phyloP scores from a whole-genome alignment of 257 asterid genomes.

The Fraxinus quadrangulata region DNA sequence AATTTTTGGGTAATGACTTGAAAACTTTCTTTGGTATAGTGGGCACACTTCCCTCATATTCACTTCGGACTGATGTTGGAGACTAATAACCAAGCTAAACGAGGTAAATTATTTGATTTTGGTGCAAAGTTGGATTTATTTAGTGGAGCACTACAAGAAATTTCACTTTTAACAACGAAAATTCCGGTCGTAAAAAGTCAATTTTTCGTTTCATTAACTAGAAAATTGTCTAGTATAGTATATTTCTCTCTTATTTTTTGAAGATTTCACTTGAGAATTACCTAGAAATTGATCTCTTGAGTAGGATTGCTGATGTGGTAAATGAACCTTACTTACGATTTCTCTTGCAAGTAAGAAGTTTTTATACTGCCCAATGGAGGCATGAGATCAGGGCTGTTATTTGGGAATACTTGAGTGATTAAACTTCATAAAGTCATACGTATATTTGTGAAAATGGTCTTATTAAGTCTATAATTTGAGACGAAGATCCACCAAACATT shows the following conservation, averaged over 20 bases:
- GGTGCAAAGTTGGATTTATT: neutral
- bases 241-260: neutral
- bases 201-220: no score
- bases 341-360: no score
- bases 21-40: slow-evolving; percentile 38
- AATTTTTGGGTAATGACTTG: slow-evolving; percentile 11
- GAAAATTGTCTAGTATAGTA: no score
- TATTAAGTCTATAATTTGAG: neutral
- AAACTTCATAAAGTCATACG: no score
- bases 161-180: neutral
- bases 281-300: no score
- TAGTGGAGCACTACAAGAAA: neutral
- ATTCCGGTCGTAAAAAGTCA: neutral
- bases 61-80: slow-evolving; percentile 93
- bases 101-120: slow-evolving; percentile 32
- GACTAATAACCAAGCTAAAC: slow-evolving; percentile 55
- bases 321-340: no score
- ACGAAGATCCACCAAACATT: neutral
- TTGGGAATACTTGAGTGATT: no score
- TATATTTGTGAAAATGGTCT: no score
- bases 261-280: neutral
- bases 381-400: no score
- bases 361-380: no score
- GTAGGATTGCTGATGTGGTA: no score
- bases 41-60: slow-evolving; percentile 97